Conservation (phyloP, 306 rosid species). For the Elaeagnus macrophylla region DNA sequence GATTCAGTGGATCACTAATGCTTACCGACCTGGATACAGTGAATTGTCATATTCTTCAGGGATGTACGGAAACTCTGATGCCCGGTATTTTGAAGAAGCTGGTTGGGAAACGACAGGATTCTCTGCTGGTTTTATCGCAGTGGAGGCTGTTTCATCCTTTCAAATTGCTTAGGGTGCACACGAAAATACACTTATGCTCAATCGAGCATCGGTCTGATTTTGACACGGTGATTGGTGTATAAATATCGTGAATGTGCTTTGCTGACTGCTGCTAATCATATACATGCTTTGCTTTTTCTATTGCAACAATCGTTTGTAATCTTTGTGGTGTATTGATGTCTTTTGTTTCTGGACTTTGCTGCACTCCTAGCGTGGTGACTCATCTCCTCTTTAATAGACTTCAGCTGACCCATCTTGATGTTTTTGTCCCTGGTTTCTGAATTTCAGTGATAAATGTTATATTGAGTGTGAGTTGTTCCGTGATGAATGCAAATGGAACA, state of each 20-base stretch:
- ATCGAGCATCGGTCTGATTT: constrained; percentile 22
- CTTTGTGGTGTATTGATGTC: too few species aligned
- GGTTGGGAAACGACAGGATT: constrained; percentile 40
- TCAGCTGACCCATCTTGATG: too few species aligned
- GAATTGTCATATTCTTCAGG: constrained; percentile 45
- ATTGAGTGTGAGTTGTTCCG: too few species aligned
- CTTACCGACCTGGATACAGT: constrained; percentile 41
- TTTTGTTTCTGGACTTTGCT: too few species aligned
- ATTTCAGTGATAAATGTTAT: too few species aligned
- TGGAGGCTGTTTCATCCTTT: constrained; percentile 86
- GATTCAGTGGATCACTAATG: constrained; percentile 50
- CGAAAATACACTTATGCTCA: constrained; percentile 51
- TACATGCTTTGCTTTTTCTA: too few species aligned
- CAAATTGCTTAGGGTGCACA: constrained; percentile 61
- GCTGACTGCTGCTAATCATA: too few species aligned
- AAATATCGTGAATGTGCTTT: constrained; percentile 3
- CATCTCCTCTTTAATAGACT: too few species aligned
- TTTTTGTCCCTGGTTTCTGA: too few species aligned
- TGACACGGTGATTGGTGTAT: background rate
- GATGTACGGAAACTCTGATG: constrained; percentile 23
- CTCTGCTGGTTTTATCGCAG: constrained; percentile 72
- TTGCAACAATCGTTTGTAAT: too few species aligned
- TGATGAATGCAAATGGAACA: too few species aligned
- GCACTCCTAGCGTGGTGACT: too few species aligned
- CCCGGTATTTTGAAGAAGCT: constrained; percentile 32